These are phyloP conservation scores for Spinacia oleracea DNA, from an alignment of 179 eudicot genomes.

Conservation along the genomic window DNA sequence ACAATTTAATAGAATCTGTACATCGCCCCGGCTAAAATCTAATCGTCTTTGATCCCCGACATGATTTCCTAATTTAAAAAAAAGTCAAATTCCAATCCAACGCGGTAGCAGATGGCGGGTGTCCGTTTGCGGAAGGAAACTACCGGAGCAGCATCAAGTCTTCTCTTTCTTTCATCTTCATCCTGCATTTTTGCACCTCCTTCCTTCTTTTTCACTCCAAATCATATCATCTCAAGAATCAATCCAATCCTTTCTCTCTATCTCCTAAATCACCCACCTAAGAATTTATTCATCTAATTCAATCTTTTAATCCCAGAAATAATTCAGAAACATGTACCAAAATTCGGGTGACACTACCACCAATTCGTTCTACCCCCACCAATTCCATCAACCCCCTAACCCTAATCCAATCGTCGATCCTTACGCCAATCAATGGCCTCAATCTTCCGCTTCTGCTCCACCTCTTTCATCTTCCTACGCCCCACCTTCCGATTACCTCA, in stretches of 20 bases:
- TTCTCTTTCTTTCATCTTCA: neutral
- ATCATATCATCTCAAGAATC: neutral
- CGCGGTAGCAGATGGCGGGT: constrained; percentile 22
- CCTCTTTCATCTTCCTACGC: constrained; percentile 46
- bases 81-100: neutral
- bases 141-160: constrained; percentile 9
- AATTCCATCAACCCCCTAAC: constrained; percentile 29
- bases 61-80: neutral
- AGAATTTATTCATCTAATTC: neutral
- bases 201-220: neutral
- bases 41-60: no score
- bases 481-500: constrained; percentile 41
- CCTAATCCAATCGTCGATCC: constrained; percentile 43
- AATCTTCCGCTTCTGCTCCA: constrained; percentile 68
- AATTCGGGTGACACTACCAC: neutral
- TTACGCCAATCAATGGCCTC: constrained; percentile 33
- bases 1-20: no score
- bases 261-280: neutral
- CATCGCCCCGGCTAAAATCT: no score
- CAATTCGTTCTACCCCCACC: constrained; percentile 5
- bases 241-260: neutral
- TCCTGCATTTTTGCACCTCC: neutral
- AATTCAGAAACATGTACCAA: constrained; percentile 19
- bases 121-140: constrained; percentile 21
- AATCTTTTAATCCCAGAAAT: neutral